Evolutionary conservation across 345 rosid species (phyloP).

Genomic region (Boechera retrofracta): DNA sequence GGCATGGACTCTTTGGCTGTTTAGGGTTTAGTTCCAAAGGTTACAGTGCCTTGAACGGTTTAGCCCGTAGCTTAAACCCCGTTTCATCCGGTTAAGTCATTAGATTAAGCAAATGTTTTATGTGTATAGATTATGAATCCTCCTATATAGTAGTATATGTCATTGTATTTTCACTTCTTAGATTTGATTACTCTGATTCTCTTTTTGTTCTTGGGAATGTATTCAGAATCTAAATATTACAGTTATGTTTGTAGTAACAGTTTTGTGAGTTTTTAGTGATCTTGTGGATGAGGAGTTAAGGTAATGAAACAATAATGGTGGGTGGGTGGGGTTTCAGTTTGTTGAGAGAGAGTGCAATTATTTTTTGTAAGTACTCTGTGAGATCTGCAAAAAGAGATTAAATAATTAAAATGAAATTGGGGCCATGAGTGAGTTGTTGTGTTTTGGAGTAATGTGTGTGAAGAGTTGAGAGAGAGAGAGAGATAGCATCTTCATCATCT

Average conservation of each 20-base stretch:
- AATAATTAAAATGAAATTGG: not conserved
- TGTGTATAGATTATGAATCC: conserved; percentile 30
- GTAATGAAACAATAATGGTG: conserved; percentile 33
- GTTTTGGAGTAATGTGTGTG: conserved; percentile 38
- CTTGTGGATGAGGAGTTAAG: conserved; percentile 23
- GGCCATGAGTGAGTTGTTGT: conserved; percentile 39
- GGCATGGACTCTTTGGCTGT: conserved; percentile 95
- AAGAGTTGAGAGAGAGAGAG: conserved; percentile 39
- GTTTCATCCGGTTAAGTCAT: conserved; percentile 72
- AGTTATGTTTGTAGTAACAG: conserved; percentile 22
- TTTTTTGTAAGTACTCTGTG: conserved; percentile 29
- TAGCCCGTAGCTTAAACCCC: conserved; percentile 88
- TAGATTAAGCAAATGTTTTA: conserved; percentile 26
- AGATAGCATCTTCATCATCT: conserved; percentile 41
- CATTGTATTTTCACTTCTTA: conserved; percentile 8
- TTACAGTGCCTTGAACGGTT: conserved; percentile 88
- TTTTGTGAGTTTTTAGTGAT: conserved; percentile 12
- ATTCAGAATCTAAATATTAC: conserved; percentile 21
- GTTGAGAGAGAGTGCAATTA: conserved; percentile 22
- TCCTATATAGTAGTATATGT: conserved; percentile 29
- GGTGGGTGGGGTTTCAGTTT: conserved; percentile 35
- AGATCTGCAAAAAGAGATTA: conserved; percentile 23
- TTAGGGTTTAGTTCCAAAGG: conserved; percentile 96
- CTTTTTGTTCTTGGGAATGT: conserved; percentile 23
- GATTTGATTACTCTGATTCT: conserved; percentile 31